A percentile compares a stretch with the other conserved stretches of the same genome.
Evolutionary conservation across 75 land plant species (phyloP).

Genomic region (Ceratopteris richardii): DNA sequence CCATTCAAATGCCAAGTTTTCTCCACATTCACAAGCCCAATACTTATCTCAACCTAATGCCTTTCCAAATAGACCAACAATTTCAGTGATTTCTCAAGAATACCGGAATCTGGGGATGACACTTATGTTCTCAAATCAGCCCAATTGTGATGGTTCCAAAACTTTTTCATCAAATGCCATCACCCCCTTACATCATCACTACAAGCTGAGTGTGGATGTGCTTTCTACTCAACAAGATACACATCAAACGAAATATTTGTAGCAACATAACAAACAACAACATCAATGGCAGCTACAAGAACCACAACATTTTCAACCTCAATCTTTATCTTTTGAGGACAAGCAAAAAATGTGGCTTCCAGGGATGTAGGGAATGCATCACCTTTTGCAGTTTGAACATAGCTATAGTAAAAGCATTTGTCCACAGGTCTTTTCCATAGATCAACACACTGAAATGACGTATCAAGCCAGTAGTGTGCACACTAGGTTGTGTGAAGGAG

Average conservation of each 20-base stretch:
- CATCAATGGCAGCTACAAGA: not conserved
- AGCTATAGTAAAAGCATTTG: not conserved
- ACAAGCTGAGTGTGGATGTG: not conserved
- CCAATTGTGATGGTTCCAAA: not conserved
- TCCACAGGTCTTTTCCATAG: not conserved
- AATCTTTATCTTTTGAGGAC: not conserved
- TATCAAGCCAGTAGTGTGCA: conserved; percentile 4
- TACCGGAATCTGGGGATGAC: not conserved
- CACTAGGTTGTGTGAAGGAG: conserved; percentile 1
- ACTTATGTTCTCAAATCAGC: not conserved
- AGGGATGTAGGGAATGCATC: not conserved
- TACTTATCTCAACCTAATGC: not conserved
- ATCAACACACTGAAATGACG: conserved; percentile 1
- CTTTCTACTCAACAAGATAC: not conserved
- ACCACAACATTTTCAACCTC: not conserved
- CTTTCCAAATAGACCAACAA: not conserved
- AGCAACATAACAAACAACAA: not conserved
- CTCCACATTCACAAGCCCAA: not conserved
- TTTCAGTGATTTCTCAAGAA: conserved; percentile 1
- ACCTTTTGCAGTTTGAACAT: not conserved
- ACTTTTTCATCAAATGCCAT: not conserved
- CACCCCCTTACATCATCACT: not conserved
- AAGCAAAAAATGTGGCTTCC: not conserved
- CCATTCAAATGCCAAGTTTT: not conserved
- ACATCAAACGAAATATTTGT: not conserved